Evolutionary conservation across 2,329 filamentous ascomycete genomes (phyloP).

Genomic region (Hortaea werneckii): DNA sequence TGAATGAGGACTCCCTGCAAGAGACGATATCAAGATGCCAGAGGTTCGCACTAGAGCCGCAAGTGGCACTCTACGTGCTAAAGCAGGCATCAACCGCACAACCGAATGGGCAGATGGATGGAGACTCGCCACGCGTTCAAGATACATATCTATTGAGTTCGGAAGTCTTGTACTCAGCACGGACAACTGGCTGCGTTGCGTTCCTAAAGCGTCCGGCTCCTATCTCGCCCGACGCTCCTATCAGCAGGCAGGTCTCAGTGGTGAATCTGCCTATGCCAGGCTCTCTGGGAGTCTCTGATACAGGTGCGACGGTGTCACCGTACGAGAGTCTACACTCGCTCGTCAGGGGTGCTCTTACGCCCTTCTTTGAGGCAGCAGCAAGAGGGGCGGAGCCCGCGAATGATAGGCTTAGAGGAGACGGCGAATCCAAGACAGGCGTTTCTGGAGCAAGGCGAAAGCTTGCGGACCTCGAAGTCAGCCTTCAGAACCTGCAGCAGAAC

Average conservation of each 20-base stretch:
- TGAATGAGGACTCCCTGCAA: slow-evolving; percentile 59
- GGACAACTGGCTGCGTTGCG: slow-evolving; percentile 77
- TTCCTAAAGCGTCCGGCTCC: slow-evolving; percentile 83
- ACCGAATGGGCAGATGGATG: slow-evolving; percentile 37
- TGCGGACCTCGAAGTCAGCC: slow-evolving; percentile 81
- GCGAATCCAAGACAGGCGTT: slow-evolving; percentile 87
- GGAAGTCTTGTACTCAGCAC: slow-evolving; percentile 68
- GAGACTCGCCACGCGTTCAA: slow-evolving; percentile 14
- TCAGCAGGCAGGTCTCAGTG: slow-evolving; percentile 83
- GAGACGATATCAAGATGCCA: slow-evolving; percentile 82
- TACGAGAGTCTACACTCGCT: slow-evolving; percentile 89
- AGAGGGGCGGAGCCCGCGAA: slow-evolving; percentile 63
- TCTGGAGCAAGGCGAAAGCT: slow-evolving; percentile 96
- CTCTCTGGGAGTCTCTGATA: slow-evolving; percentile 42
- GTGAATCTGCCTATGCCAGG: slow-evolving; percentile 81
- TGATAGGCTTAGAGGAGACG: slow-evolving; percentile 62
- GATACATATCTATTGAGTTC: slow-evolving; percentile 73
- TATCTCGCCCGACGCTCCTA: slow-evolving; percentile 71
- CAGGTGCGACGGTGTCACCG: slow-evolving; percentile 56
- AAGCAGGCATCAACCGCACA: slow-evolving; percentile 55
- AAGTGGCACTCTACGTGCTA: slow-evolving; percentile 81
- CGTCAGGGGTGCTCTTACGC: slow-evolving; percentile 81
- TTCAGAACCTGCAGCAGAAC: slow-evolving; percentile 91
- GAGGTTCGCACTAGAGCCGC: slow-evolving; percentile 79
- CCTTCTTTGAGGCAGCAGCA: slow-evolving; percentile 95